phyloP scores from a whole-genome alignment of 805 yeast genomes.

The Grigorovia humatica region DNA sequence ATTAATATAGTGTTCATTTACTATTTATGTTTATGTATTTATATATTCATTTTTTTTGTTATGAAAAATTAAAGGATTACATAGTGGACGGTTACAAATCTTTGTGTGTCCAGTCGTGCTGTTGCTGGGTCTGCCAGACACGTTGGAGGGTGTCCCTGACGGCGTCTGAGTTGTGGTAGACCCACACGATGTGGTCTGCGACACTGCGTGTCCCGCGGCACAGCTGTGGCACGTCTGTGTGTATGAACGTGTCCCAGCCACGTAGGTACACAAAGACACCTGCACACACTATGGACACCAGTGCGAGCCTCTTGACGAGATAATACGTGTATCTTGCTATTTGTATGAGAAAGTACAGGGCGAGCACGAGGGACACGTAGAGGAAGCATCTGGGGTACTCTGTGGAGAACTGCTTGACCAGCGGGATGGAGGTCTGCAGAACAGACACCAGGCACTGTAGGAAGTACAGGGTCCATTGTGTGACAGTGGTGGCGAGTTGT shows the following conservation, averaged over 20 bases:
- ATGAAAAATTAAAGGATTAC: not conserved
- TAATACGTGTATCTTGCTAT: constrained; percentile 19
- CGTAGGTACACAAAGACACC: constrained; percentile 17
- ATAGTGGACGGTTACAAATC: not conserved
- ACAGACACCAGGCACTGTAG: constrained; percentile 5
- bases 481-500: constrained; percentile 3
- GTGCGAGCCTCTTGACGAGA: constrained; percentile 10
- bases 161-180: not conserved
- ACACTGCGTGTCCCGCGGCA: not conserved
- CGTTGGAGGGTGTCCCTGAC: not conserved
- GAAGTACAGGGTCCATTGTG: constrained; percentile 3
- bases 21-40: not conserved
- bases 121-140: not conserved
- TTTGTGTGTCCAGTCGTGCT: not conserved
- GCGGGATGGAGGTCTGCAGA: constrained; percentile 14
- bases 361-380: constrained; percentile 10
- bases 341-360: constrained; percentile 18
- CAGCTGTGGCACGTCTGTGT: constrained; percentile 13
- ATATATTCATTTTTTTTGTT: no score
- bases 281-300: constrained; percentile 12
- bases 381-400: constrained; percentile 27
- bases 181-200: not conserved
- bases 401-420: constrained; percentile 15
- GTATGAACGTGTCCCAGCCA: constrained; percentile 21
- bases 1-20: not conserved